phyloP scores from a whole-genome alignment of 768 basidiomycete species.

The Boletus patriciae region DNA sequence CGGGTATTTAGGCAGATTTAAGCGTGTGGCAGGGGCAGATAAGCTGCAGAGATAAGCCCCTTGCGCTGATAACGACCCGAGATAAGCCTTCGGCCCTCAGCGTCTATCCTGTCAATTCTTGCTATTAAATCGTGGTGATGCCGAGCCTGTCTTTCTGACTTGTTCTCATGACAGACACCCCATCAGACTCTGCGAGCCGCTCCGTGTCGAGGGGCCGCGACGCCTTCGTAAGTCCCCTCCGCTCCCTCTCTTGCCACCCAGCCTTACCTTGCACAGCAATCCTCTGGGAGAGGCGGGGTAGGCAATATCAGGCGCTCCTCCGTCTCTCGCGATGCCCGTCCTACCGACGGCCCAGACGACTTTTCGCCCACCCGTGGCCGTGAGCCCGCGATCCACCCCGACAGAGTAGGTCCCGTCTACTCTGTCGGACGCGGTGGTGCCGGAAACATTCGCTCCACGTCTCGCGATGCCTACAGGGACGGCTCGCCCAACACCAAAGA shows the following conservation, averaged over 20 bases:
- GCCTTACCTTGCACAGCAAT: slow-evolving; percentile 36
- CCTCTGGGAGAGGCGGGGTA: slow-evolving; percentile 65
- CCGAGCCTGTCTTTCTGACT: slow-evolving; percentile 1
- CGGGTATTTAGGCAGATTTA: slow-evolving; percentile 7
- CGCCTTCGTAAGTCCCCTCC: slow-evolving; percentile 45
- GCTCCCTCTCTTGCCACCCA: slow-evolving; percentile 1
- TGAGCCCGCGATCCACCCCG: slow-evolving; percentile 45
- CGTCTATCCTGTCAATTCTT: not conserved
- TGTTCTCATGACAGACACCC: slow-evolving; percentile 26
- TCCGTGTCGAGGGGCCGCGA: slow-evolving; percentile 63
- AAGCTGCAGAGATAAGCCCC: slow-evolving; percentile 23
- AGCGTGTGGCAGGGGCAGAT: slow-evolving; percentile 9
- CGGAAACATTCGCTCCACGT: slow-evolving; percentile 83
- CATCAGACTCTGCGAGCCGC: slow-evolving; percentile 33
- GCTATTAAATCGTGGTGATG: not conserved
- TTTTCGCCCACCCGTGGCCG: slow-evolving; percentile 57
- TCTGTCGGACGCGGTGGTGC: slow-evolving; percentile 78
- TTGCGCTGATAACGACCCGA: slow-evolving; percentile 14
- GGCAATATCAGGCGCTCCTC: slow-evolving; percentile 64
- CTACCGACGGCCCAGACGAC: slow-evolving; percentile 51
- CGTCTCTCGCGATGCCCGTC: slow-evolving; percentile 43
- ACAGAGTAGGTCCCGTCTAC: slow-evolving; percentile 38
- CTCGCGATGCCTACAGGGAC: slow-evolving; percentile 43
- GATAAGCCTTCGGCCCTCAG: slow-evolving; percentile 14
- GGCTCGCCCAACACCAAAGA: slow-evolving; percentile 32